These are phyloP conservation scores for Gymnopilus dilepis DNA, from an alignment of 768 basidiomycete genomes.

Conservation along the genomic window DNA sequence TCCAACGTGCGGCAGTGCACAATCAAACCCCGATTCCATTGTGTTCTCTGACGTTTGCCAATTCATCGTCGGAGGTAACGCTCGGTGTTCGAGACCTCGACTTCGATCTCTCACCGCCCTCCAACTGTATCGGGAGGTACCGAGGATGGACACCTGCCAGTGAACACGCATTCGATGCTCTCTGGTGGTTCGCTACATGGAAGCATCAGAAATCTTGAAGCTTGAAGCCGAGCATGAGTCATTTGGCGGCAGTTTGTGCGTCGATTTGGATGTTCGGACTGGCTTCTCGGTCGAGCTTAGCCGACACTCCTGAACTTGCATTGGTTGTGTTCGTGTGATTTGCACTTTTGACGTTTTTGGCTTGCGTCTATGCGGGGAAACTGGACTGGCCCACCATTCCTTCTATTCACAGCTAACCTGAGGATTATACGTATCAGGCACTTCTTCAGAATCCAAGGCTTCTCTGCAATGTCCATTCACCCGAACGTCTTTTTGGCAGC, in stretches of 20 bases:
- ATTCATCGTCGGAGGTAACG: background rate
- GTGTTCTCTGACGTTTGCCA: background rate
- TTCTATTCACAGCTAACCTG: background rate
- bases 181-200: background rate
- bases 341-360: slow-evolving; percentile 5
- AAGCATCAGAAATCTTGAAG: slow-evolving; percentile 5
- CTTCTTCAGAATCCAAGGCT: background rate
- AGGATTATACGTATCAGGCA: background rate
- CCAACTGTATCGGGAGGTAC: slow-evolving; percentile 10
- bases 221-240: slow-evolving; percentile 4
- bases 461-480: background rate
- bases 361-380: slow-evolving; percentile 5
- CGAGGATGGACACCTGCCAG: slow-evolving; percentile 1
- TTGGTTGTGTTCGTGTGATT: slow-evolving; percentile 3
- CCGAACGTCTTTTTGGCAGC: background rate
- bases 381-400: background rate
- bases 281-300: slow-evolving; percentile 2
- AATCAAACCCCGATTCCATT: slow-evolving; percentile 3
- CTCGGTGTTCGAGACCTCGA: background rate
- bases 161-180: slow-evolving; percentile 4
- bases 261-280: background rate
- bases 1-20: background rate
- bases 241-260: slow-evolving; percentile 6
- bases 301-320: slow-evolving; percentile 5
- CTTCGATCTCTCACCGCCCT: slow-evolving; percentile 12